phyloP scores from a whole-genome alignment of 1,284 basidiomycete genomes.

The Porodaedalea pini region DNA sequence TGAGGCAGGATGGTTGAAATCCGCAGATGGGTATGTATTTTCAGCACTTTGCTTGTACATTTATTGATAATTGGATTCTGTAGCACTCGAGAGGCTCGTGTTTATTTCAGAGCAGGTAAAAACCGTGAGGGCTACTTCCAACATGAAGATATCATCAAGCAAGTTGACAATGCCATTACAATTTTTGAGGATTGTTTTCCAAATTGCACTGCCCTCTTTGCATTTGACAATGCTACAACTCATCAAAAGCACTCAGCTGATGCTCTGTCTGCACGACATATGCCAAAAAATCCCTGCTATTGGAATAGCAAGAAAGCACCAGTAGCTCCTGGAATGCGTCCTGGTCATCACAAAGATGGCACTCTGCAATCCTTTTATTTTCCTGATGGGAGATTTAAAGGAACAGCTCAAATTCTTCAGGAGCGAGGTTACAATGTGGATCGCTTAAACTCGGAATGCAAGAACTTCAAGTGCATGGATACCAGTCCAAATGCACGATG shows the following conservation, averaged over 20 bases:
- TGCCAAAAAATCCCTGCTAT: slow-evolving; percentile 19
- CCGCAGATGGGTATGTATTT: slow-evolving; percentile 17
- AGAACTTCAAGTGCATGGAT: slow-evolving; percentile 26
- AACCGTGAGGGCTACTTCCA: slow-evolving; percentile 25
- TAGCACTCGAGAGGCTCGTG: slow-evolving; percentile 7
- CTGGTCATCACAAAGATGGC: background rate
- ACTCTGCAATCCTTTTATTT: slow-evolving; percentile 25
- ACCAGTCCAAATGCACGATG: slow-evolving; percentile 11
- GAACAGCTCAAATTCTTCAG: slow-evolving; percentile 28
- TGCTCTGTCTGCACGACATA: slow-evolving; percentile 21
- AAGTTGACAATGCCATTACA: slow-evolving; percentile 22
- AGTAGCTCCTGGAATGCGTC: background rate
- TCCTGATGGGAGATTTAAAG: slow-evolving; percentile 30
- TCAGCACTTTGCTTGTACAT: background rate
- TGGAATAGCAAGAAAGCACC: slow-evolving; percentile 3
- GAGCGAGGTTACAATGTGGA: slow-evolving; percentile 23
- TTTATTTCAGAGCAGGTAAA: slow-evolving; percentile 25
- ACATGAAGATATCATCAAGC: slow-evolving; percentile 21
- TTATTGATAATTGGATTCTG: background rate
- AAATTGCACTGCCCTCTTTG: slow-evolving; percentile 18
- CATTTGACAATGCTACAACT: slow-evolving; percentile 26
- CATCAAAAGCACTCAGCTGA: slow-evolving; percentile 22
- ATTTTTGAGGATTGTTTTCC: slow-evolving; percentile 20
- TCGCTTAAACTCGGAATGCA: slow-evolving; percentile 23
- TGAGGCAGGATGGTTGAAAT: slow-evolving; percentile 20